Base-by-base conservation (phyloP, 257 asterid species). In the Cruciata laevipes region DNA sequence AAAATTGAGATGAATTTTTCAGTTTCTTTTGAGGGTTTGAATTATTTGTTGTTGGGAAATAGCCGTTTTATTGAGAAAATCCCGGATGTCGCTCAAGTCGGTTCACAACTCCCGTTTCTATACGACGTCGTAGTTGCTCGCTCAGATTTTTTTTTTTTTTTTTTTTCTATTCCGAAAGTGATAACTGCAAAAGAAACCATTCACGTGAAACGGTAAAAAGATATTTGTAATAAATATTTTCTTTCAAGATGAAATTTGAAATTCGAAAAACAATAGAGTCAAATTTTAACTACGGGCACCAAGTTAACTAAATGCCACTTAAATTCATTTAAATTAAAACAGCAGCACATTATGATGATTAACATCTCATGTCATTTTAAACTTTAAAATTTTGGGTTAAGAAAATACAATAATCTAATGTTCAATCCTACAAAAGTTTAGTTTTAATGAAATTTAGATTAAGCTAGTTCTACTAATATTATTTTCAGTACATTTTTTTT, bases 51-150 rank as follows among this genome's bases (percentile, higher is more conserved):
- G 66, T 62, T 27, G 11, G 37, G 35, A 58, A 72, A 58, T 83
- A 81, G 86, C 85, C 96, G 91, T 83, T 86, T 71, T 69, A 70
- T 63, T 61, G 47, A 32, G 66, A 1, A 62, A 62, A 62, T 18
- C 51, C 49, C 69, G 72, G 30, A 67, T 81, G 74, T 84, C 89
- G 79, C 83, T 75, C 63, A 24, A 68, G 47, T 67, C 83, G 79
- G 83, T 80, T 75, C 8, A 63, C 67, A 68, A 27, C 49, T n/a
- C 25, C 30, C 66, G 10, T 12, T 1, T 2, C 7, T 6, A 32
- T 49, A 70, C 74, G 69, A 23, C 74, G 53, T n/a, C 74, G 74
- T 38, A 17, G 7, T 13, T 3, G 30, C 55, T 17, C 1, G 53
- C 14, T 3, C 53, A 47, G 3, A 14, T 9, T 16, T 10, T 10